phyloP scores from a whole-genome alignment of 176 grass and related monocot genomes.

The Phragmites australis region DNA sequence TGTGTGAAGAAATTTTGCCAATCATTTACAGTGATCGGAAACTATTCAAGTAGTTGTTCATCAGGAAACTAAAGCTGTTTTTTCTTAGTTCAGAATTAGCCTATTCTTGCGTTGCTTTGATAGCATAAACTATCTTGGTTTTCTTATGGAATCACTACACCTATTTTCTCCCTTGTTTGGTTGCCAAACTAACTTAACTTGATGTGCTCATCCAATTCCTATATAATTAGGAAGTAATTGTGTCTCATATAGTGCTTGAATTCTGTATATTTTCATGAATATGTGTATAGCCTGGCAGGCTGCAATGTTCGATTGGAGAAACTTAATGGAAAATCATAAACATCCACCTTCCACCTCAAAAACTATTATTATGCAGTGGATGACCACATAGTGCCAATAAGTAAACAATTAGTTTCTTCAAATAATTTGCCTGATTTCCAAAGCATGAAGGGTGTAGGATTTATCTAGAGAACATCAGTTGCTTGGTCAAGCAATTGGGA shows the following conservation, averaged over 20 bases:
- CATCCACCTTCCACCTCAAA: no score
- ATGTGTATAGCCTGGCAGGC: not conserved
- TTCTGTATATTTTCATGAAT: slow-evolving; percentile 15
- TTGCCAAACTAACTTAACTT: slow-evolving; percentile 19
- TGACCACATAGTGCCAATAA: slow-evolving; percentile 17
- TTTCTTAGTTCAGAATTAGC: not conserved
- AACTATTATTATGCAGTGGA: not conserved
- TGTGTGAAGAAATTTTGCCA: slow-evolving; percentile 10
- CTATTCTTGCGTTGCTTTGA: slow-evolving; percentile 5
- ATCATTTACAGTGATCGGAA: not conserved
- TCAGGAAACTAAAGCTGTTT: not conserved
- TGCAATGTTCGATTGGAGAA: slow-evolving; percentile 6
- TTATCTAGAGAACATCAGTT: slow-evolving; percentile 13
- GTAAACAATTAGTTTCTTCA: not conserved
- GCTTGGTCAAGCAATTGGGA: not conserved
- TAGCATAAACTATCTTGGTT: not conserved
- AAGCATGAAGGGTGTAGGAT: not conserved
- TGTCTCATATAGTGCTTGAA: not conserved
- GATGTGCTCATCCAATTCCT: not conserved
- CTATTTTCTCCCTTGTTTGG: not conserved
- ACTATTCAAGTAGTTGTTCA: not conserved
- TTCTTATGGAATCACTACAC: not conserved
- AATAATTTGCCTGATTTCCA: not conserved
- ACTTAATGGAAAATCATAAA: not conserved
- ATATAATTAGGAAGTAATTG: not conserved